A percentile compares a stretch with the other conserved stretches of the same genome.
phyloP scores from a whole-genome alignment of 2,329 filamentous ascomycete genomes.

The Diaporthe citriasiana region DNA sequence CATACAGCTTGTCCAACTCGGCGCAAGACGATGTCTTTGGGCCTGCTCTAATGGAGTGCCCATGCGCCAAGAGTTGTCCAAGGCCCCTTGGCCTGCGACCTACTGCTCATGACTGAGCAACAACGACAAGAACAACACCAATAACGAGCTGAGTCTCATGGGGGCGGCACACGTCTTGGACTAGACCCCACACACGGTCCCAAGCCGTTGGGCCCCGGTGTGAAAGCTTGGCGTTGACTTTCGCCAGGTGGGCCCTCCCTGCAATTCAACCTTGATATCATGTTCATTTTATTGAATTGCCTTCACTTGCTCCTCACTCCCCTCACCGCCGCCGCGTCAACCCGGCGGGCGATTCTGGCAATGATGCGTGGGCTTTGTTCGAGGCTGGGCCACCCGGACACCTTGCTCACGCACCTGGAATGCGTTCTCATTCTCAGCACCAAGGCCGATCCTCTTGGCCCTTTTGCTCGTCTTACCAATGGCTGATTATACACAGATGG shows the following conservation, averaged over 20 bases:
- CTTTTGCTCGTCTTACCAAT: constrained; percentile 20
- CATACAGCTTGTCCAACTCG: constrained; percentile 5
- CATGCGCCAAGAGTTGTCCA: neutral
- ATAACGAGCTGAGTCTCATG: neutral
- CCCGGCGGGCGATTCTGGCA: neutral
- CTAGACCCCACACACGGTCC: constrained; percentile 14
- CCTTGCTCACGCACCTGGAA: constrained; percentile 7
- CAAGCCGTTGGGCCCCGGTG: constrained; percentile 12
- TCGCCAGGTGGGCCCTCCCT: constrained; percentile 26
- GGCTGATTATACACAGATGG: neutral
- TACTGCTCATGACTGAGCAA: constrained; percentile 23
- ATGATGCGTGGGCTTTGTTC: neutral
- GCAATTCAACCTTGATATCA: constrained; percentile 24
- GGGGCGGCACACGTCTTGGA: constrained; percentile 7
- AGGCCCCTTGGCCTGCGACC: constrained; percentile 19
- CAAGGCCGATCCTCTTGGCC: constrained; percentile 18
- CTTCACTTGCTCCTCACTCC: constrained; percentile 13
- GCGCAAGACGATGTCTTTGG: neutral
- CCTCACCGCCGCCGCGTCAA: constrained; percentile 20
- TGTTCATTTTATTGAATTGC: constrained; percentile 22
- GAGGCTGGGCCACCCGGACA: neutral
- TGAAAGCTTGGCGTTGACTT: constrained; percentile 17
- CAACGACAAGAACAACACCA: neutral
- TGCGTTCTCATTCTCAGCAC: constrained; percentile 7
- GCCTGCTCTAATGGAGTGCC: neutral